These are phyloP conservation scores for Geotrichum histeridarum DNA, from an alignment of 1,139 yeast genomes.

Conservation along the genomic window DNA sequence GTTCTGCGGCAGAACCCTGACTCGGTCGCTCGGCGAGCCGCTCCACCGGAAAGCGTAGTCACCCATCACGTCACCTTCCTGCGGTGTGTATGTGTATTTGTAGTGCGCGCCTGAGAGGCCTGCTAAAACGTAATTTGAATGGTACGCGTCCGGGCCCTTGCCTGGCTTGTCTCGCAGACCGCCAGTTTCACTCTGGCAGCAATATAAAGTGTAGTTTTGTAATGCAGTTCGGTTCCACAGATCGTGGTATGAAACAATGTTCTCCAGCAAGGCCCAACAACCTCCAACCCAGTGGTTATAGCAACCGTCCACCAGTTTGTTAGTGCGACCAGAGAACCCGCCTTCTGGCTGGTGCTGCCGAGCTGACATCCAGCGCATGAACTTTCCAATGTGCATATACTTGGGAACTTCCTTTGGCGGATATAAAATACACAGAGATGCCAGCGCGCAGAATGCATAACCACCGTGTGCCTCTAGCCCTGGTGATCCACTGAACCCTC, in stretches of 20 bases:
- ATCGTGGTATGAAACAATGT: slow-evolving; percentile 37
- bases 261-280: slow-evolving; percentile 57
- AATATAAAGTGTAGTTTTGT: slow-evolving; percentile 60
- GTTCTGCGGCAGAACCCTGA: slow-evolving; percentile 25
- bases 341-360: slow-evolving; percentile 74
- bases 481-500: slow-evolving; percentile 86
- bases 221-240: slow-evolving; percentile 53
- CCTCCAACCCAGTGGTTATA: slow-evolving; percentile 97
- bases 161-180: slow-evolving; percentile 91
- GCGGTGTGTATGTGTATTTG: slow-evolving; percentile 37
- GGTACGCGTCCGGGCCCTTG: slow-evolving; percentile 75
- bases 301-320: slow-evolving; percentile 93
- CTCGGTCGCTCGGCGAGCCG: slow-evolving; percentile 21
- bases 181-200: slow-evolving; percentile 65
- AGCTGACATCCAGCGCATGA: slow-evolving; percentile 56
- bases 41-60: slow-evolving; percentile 33
- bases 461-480: slow-evolving; percentile 95
- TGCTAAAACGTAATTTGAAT: slow-evolving; percentile 75
- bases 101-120: slow-evolving; percentile 73
- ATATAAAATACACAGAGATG: slow-evolving; percentile 54
- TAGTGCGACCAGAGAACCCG: slow-evolving; percentile 84
- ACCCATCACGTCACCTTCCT: slow-evolving; percentile 27
- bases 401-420: slow-evolving; percentile 34
- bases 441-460: slow-evolving; percentile 84
- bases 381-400: slow-evolving; percentile 27